Percentiles rank a stretch among this genome's conserved stretches.
Evolutionary conservation across 192 early-diverging fungal genomes (phyloP).

Genomic region (Linnemannia elongata): DNA sequence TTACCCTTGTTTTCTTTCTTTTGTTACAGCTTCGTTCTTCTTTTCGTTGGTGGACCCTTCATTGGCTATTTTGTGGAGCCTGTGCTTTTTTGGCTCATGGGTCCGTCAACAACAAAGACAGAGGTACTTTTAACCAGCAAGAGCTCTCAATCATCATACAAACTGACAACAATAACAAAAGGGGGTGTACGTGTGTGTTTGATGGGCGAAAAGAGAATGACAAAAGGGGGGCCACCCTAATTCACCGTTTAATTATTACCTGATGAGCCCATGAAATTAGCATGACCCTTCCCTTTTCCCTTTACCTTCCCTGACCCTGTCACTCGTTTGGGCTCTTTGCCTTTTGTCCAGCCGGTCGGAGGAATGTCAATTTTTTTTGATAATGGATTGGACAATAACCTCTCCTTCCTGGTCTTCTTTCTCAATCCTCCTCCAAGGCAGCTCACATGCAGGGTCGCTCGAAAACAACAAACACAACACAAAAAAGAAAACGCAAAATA

Average conservation of each 20-base stretch:
- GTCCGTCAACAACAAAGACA: not conserved
- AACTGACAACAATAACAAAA: not conserved
- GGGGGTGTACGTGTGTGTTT: not conserved
- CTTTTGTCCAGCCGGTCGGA: not conserved
- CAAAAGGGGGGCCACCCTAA: too few species aligned
- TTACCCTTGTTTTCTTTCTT: not conserved
- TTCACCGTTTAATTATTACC: not conserved
- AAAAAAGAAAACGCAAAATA: not conserved
- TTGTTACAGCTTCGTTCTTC: not conserved
- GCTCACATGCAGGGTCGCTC: constrained; percentile 7
- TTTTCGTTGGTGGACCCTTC: not conserved
- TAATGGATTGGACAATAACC: not conserved
- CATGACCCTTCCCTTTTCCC: not conserved
- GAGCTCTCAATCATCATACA: not conserved
- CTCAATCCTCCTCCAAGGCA: not conserved
- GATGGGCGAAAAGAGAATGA: not conserved
- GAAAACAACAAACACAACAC: not conserved
- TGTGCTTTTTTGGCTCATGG: constrained; percentile 3
- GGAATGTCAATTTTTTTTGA: not conserved
- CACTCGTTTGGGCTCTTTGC: not conserved
- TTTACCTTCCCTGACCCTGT: not conserved
- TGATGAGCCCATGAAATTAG: constrained; percentile 7
- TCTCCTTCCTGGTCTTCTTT: not conserved
- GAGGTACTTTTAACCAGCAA: not conserved
- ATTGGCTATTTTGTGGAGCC: not conserved